Evolutionary conservation across 2,329 filamentous ascomycete species (phyloP).

Genomic region (Claviceps arundinis): DNA sequence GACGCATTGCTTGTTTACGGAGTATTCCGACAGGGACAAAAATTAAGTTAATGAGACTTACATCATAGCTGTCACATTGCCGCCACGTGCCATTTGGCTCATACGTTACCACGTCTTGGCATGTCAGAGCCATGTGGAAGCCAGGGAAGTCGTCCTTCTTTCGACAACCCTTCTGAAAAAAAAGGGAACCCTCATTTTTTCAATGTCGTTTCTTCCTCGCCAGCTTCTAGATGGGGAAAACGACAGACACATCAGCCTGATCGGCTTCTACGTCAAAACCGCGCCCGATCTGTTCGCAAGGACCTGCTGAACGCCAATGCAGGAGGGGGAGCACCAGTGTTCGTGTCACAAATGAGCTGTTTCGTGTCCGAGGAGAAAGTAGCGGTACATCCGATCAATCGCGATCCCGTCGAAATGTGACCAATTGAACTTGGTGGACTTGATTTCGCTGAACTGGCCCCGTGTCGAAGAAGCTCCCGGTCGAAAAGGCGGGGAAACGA

Average conservation of each 20-base stretch:
- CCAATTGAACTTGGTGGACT: background rate
- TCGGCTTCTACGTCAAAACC: background rate
- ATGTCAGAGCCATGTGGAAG: background rate
- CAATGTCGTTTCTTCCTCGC: background rate
- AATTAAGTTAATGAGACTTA: background rate
- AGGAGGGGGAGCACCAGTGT: background rate
- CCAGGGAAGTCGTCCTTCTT: background rate
- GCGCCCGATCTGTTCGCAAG: background rate
- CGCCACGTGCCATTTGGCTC: conserved; percentile 1
- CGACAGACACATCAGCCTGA: background rate
- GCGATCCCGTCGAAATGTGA: background rate
- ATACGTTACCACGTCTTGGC: background rate
- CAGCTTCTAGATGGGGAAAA: background rate
- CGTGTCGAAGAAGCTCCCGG: too few species aligned
- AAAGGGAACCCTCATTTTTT: background rate
- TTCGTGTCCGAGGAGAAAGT: background rate
- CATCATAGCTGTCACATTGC: background rate
- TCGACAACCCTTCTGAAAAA: background rate
- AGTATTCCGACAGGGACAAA: background rate
- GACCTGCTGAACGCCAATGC: background rate
- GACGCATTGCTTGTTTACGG: background rate
- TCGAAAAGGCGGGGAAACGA: too few species aligned
- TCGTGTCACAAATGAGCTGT: background rate
- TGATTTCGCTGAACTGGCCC: background rate
- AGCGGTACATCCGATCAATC: background rate